phyloP scores from a whole-genome alignment of 345 rosid species.

The Citrus inodora region DNA sequence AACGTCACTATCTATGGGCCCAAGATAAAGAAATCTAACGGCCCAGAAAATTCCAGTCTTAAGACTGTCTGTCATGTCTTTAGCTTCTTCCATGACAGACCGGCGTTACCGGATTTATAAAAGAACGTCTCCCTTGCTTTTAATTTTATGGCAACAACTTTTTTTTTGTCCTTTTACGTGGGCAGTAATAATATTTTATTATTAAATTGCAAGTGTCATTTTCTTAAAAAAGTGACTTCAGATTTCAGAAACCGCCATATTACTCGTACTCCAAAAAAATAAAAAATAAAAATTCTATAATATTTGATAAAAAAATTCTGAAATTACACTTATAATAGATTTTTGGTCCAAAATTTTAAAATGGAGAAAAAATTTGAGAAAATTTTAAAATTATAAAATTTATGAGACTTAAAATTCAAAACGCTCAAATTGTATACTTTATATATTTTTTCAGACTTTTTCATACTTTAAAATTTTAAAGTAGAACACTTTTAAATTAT shows the following conservation, averaged over 20 bases:
- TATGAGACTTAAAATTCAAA: too few species aligned
- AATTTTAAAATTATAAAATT: too few species aligned
- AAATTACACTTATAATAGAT: too few species aligned
- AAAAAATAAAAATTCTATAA: too few species aligned
- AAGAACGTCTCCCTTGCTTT: background rate
- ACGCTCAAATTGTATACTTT: accelerated
- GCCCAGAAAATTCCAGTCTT: background rate
- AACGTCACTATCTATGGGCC: conserved; percentile 22
- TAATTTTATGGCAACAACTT: background rate
- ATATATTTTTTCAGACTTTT: accelerated
- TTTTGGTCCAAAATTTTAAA: too few species aligned
- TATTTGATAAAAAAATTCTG: too few species aligned
- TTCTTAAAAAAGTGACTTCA: conserved; percentile 1
- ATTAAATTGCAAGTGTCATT: background rate
- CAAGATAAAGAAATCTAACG: conserved; percentile 18
- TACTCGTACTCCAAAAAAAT: too few species aligned
- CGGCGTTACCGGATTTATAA: background rate
- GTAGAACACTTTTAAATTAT: too few species aligned
- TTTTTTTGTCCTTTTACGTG: conserved; percentile 1
- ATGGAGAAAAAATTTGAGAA: too few species aligned
- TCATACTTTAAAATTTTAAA: accelerated
- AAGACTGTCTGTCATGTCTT: background rate
- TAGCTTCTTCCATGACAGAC: background rate
- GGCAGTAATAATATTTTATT: background rate
- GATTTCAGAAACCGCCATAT: too few species aligned